Conservation (phyloP, 345 rosid genomes). For the Atalantia buxifolia region DNA sequence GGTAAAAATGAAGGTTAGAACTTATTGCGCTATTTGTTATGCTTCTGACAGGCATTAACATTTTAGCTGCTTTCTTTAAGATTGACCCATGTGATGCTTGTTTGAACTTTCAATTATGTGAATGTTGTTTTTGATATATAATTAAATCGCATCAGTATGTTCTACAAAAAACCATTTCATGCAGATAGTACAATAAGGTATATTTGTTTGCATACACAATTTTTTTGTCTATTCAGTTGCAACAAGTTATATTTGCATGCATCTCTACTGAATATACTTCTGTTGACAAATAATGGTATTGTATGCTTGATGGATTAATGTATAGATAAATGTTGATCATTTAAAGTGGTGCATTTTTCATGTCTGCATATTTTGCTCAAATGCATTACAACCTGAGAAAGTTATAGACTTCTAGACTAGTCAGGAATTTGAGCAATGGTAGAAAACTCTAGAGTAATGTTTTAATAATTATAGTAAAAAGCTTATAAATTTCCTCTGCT, state of each 20-base stretch:
- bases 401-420: too few relatives aligned
- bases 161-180: not conserved
- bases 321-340: too few relatives aligned
- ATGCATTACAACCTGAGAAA: too few relatives aligned
- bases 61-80: not conserved
- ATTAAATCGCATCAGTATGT: not conserved
- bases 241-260: not conserved
- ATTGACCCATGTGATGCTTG: not conserved
- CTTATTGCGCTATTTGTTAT: not conserved
- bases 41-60: not conserved
- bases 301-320: too few relatives aligned
- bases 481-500: too few relatives aligned
- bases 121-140: not conserved
- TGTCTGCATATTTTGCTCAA: too few relatives aligned
- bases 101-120: not conserved
- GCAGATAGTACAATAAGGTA: not conserved
- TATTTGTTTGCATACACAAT: not conserved
- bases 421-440: too few relatives aligned
- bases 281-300: not conserved
- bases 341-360: too few relatives aligned
- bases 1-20: not conserved
- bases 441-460: too few relatives aligned
- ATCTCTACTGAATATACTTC: not conserved
- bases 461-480: too few relatives aligned
- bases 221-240: not conserved